Percentiles rank a stretch among this genome's conserved stretches.
Conservation (phyloP, 768 basidiomycete species). For the Lactarius tabidus region DNA sequence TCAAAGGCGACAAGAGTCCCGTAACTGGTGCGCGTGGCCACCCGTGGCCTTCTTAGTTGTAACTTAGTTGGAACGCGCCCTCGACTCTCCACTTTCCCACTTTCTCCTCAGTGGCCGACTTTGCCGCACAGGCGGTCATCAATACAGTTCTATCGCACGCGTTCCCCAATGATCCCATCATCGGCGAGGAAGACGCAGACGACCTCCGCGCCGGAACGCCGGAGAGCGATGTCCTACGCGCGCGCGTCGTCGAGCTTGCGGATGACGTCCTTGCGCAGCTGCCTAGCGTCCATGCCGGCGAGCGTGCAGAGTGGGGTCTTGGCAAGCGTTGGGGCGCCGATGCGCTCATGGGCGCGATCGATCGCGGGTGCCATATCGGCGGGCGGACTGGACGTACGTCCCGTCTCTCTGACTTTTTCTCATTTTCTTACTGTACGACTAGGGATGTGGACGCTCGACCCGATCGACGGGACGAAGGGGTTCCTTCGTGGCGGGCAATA, state of each 20-base stretch:
- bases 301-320: slow-evolving; percentile 66
- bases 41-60: background rate
- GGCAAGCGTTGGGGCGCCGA: slow-evolving; percentile 54
- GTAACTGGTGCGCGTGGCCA: slow-evolving; percentile 45
- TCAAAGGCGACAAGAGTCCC: slow-evolving; percentile 82
- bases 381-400: slow-evolving; percentile 68
- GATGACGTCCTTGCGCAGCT: slow-evolving; percentile 67
- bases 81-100: background rate
- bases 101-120: slow-evolving; percentile 72
- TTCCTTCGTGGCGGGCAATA: slow-evolving; percentile 61
- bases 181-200: slow-evolving; percentile 92
- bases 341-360: slow-evolving; percentile 80
- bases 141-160: slow-evolving; percentile 69
- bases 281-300: slow-evolving; percentile 44
- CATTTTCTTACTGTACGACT: background rate
- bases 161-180: slow-evolving; percentile 84
- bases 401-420: background rate
- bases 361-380: slow-evolving; percentile 72
- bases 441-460: slow-evolving; percentile 45
- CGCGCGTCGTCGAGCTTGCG: slow-evolving; percentile 75
- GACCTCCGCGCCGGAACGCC: slow-evolving; percentile 52
- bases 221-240: slow-evolving; percentile 41
- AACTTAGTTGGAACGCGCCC: background rate
- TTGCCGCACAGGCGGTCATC: slow-evolving; percentile 89
- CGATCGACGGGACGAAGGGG: slow-evolving; percentile 59